Evolutionary conservation across 192 early-diverging fungal genomes (phyloP).

Genomic region (Linderina pennispora): DNA sequence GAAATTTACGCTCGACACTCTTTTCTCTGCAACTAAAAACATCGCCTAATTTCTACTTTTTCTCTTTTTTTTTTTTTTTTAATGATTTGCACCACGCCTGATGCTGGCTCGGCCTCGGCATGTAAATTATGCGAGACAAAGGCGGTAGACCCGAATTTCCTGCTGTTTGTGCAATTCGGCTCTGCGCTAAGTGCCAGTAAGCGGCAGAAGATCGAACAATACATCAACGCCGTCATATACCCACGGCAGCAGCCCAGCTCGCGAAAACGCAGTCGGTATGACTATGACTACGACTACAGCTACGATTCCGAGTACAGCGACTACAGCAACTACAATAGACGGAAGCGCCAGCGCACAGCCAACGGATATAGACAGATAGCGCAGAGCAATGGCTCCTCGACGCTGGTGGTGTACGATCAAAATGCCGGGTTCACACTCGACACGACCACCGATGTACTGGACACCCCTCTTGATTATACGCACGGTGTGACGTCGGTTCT

Average conservation of each 20-base stretch:
- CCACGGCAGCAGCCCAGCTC: neutral
- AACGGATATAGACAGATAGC: too few species aligned
- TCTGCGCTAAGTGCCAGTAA: neutral
- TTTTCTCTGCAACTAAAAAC: neutral
- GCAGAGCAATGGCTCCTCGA: too few species aligned
- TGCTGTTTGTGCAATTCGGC: conserved; percentile 28
- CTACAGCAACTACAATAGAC: neutral
- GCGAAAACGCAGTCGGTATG: neutral
- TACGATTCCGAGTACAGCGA: neutral
- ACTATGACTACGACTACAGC: neutral
- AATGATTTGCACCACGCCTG: neutral
- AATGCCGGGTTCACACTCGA: neutral
- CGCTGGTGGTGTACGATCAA: neutral
- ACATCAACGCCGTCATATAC: conserved; percentile 9
- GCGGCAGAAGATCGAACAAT: conserved; percentile 22
- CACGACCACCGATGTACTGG: neutral
- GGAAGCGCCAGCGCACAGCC: too few species aligned
- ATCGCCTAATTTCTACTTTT: neutral
- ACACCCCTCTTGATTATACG: conserved; percentile 16
- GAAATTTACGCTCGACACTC: neutral
- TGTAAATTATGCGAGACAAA: conserved; percentile 6
- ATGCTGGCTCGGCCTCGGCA: neutral
- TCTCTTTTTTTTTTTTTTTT: neutral
- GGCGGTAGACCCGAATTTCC: conserved; percentile 8
- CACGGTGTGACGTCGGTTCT: conserved; percentile 19